Conservation (phyloP, 2,329 filamentous ascomycete genomes). For the Aspergillus udagawae region DNA sequence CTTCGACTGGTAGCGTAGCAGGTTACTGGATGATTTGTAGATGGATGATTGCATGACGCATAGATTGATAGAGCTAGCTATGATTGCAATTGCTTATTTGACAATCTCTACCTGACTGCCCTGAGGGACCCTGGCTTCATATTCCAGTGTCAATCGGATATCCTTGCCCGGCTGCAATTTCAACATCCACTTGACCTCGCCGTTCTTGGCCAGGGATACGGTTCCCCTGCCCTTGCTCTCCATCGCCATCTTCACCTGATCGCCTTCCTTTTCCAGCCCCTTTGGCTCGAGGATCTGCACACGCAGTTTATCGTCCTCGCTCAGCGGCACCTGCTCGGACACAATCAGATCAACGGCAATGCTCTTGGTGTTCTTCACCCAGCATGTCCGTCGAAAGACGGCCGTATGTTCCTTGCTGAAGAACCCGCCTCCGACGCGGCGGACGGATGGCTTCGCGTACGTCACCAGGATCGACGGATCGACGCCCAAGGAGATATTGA, state of each 20-base stretch:
- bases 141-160: slow-evolving; percentile 58
- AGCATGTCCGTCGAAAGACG: slow-evolving; percentile 27
- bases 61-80: background rate
- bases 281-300: slow-evolving; percentile 26
- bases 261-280: slow-evolving; percentile 24
- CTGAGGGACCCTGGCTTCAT: slow-evolving; percentile 55
- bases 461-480: slow-evolving; percentile 29
- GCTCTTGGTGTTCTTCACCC: slow-evolving; percentile 31
- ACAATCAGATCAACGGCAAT: slow-evolving; percentile 23
- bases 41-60: too few species aligned
- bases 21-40: background rate
- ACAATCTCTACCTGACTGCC: slow-evolving; percentile 13
- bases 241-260: slow-evolving; percentile 15
- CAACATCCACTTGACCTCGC: slow-evolving; percentile 58
- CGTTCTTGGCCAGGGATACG: slow-evolving; percentile 53
- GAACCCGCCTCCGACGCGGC: slow-evolving; percentile 22
- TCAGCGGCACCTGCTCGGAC: slow-evolving; percentile 31
- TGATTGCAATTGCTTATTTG: background rate
- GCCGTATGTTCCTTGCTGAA: slow-evolving; percentile 29
- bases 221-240: slow-evolving; percentile 53
- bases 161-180: slow-evolving; percentile 55
- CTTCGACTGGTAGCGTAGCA: slow-evolving; percentile 15
- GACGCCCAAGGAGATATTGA: slow-evolving; percentile 30
- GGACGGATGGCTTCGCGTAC: slow-evolving; percentile 28
- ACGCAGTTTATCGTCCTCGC: slow-evolving; percentile 28